Evolutionary conservation across 192 early-diverging fungal species (phyloP).

Genomic region (Podila horticola): DNA sequence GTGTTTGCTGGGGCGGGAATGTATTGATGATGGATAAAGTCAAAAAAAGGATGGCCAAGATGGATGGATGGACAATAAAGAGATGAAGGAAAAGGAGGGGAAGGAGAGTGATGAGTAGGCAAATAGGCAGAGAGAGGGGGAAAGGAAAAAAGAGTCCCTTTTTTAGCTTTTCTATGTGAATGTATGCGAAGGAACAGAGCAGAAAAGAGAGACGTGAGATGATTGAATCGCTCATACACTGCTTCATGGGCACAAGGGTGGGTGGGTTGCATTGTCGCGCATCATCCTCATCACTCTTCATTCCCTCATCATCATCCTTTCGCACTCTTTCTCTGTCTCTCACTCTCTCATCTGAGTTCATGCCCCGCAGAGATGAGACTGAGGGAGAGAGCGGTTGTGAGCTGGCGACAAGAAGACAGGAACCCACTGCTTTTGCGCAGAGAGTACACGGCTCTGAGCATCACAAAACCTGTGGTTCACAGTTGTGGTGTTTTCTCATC

Average conservation of each 20-base stretch:
- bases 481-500: no score
- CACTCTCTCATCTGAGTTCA: background rate
- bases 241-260: no score
- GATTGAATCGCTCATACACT: no score
- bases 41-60: background rate
- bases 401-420: no score
- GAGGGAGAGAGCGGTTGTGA: no score
- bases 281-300: background rate
- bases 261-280: no score
- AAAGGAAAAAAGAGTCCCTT: constrained; percentile 6
- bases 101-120: background rate
- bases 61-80: background rate
- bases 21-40: no score
- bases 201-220: background rate
- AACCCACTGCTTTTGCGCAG: no score
- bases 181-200: constrained; percentile 1
- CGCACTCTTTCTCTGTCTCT: background rate
- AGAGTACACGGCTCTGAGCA: no score
- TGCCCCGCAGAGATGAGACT: no score
- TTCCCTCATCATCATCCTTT: background rate
- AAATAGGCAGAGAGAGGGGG: background rate
- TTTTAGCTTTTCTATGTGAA: background rate
- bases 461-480: no score
- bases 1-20: background rate
- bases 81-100: background rate